These are phyloP conservation scores for Rhododendron ferrugineum DNA, from an alignment of 148 eudicot species.

Conservation along the genomic window DNA sequence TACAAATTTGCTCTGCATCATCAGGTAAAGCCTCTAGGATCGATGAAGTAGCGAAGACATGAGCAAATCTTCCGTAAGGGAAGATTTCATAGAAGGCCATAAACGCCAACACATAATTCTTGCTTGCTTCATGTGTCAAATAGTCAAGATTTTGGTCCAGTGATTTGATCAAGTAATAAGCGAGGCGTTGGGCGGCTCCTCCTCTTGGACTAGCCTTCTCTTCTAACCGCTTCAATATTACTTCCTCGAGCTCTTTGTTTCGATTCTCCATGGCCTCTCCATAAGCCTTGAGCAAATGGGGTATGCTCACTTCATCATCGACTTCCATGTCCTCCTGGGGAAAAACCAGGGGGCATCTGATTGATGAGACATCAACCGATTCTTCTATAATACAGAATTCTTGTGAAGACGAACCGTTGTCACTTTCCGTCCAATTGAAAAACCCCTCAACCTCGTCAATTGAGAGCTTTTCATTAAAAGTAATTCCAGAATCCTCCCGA, in stretches of 20 bases:
- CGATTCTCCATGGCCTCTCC: conserved; percentile 13
- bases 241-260: not conserved
- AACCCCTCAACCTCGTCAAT: not conserved
- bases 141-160: not conserved
- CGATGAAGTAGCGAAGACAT: not conserved
- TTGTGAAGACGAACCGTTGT: not conserved
- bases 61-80: conserved; percentile 20
- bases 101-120: not conserved
- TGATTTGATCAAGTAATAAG: conserved; percentile 2
- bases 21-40: conserved; percentile 6
- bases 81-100: conserved; percentile 11
- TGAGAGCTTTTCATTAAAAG: too few species aligned
- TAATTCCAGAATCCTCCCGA: not conserved
- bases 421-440: not conserved
- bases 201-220: conserved; percentile 6
- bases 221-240: conserved; percentile 9
- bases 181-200: conserved; percentile 2
- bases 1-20: not conserved
- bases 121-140: conserved; percentile 11
- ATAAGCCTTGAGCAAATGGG: conserved; percentile 11
- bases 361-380: not conserved
- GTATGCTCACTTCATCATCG: conserved; percentile 1
- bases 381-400: not conserved
- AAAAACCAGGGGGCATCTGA: not conserved
- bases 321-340: not conserved